Conservation (phyloP, 352 stramenopile genomes). For the Stephanocyclus meneghinianus region DNA sequence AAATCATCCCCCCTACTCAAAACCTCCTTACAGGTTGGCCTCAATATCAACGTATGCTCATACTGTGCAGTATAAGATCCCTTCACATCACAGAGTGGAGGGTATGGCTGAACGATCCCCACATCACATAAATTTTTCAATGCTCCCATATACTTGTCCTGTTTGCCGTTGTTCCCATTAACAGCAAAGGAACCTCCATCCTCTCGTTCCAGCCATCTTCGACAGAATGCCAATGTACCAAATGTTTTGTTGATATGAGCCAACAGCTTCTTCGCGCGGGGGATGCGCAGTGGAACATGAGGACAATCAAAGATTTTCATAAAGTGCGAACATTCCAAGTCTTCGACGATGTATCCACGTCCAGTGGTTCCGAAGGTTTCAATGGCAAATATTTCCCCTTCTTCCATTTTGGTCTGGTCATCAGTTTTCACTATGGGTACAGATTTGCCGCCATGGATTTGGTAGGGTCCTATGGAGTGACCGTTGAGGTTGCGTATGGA, state of each 20-base stretch:
- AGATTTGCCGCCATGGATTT: constrained; percentile 94
- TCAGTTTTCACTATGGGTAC: constrained; percentile 96
- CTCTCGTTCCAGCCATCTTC: constrained; percentile 94
- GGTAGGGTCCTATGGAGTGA: constrained; percentile 96
- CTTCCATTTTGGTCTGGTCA: constrained; percentile 95
- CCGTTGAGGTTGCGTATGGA: constrained; percentile 96
- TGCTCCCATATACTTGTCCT: constrained; percentile 96
- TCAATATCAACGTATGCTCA: constrained; percentile 97
- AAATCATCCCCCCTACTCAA: constrained; percentile 97
- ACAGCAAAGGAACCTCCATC: constrained; percentile 90
- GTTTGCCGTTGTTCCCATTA: constrained; percentile 88
- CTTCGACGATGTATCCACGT: constrained; percentile 88
- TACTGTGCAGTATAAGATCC: constrained; percentile 98
- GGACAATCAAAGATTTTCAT: constrained; percentile 94
- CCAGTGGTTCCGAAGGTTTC: constrained; percentile 91
- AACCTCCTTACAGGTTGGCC: constrained; percentile 97
- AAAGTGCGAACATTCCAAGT: constrained; percentile 96
- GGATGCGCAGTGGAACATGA: constrained; percentile 90
- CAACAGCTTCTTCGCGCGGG: constrained; percentile 93
- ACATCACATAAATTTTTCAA: constrained; percentile 97
- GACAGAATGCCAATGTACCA: constrained; percentile 97
- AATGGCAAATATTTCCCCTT: constrained; percentile 96
- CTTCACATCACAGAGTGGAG: constrained; percentile 93
- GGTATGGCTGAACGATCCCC: constrained; percentile 93
- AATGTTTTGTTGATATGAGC: constrained; percentile 98